Percentiles rank a stretch among this genome's conserved stretches.
Conservation (phyloP, 768 basidiomycete species). For the Royoungia palumana region DNA sequence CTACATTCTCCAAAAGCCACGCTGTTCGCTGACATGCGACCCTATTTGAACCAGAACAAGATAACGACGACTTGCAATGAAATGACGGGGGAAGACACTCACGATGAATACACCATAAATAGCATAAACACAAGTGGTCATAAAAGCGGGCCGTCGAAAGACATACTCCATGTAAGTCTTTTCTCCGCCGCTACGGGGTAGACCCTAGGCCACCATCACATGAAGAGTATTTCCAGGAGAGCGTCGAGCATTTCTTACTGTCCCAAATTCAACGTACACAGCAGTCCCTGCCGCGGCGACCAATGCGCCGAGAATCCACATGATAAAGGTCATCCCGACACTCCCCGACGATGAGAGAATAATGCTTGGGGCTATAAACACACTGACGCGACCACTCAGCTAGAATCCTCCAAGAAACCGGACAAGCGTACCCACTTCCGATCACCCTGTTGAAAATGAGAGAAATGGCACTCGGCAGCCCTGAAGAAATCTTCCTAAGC, state of each 20-base stretch:
- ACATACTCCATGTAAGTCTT: conserved; percentile 75
- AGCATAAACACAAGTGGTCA: conserved; percentile 58
- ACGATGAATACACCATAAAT: conserved; percentile 58
- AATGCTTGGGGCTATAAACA: conserved; percentile 67
- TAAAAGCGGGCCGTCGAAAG: conserved; percentile 56
- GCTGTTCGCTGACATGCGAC: conserved; percentile 54
- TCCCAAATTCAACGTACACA: conserved; percentile 77
- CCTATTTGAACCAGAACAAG: conserved; percentile 34
- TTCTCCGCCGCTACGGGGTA: conserved; percentile 71
- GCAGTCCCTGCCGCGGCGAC: conserved; percentile 65
- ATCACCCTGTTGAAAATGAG: conserved; percentile 77
- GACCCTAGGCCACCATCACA: conserved; percentile 38
- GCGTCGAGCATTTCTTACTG: conserved; percentile 38
- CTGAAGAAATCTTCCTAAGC: conserved; percentile 4
- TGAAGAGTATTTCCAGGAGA: background rate
- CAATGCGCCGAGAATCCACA: conserved; percentile 69
- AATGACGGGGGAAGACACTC: conserved; percentile 18
- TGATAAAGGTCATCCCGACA: conserved; percentile 60
- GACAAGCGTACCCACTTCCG: conserved; percentile 60
- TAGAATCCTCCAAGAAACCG: background rate
- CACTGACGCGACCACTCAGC: conserved; percentile 37
- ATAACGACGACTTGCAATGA: background rate
- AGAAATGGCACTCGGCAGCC: conserved; percentile 48
- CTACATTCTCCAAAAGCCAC: conserved; percentile 75
- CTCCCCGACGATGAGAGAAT: conserved; percentile 67